Conservation (phyloP, 306 rosid species). For the Prunus campanulata region DNA sequence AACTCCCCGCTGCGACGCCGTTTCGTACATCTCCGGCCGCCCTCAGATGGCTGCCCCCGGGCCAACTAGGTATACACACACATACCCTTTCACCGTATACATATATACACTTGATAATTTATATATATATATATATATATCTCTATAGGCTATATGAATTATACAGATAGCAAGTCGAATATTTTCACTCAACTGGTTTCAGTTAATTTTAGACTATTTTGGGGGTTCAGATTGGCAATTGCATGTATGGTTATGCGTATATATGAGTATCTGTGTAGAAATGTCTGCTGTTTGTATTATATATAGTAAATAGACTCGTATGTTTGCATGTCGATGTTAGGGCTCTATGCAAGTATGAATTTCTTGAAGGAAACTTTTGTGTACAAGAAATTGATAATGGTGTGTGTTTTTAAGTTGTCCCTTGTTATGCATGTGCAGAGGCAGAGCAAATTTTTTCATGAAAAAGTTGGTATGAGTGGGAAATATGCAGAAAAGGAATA, state of each 20-base stretch:
- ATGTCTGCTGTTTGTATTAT: background rate
- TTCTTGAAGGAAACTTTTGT: background rate
- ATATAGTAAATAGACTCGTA: background rate
- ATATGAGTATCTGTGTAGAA: background rate
- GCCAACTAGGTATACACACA: slow-evolving; percentile 11
- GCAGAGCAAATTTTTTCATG: background rate
- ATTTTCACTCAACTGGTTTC: background rate
- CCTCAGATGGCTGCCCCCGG: slow-evolving; percentile 23
- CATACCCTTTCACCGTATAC: background rate
- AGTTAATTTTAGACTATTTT: background rate
- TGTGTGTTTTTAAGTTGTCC: background rate
- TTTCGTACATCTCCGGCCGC: slow-evolving; percentile 9
- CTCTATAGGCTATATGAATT: background rate
- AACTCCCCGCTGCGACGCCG: background rate
- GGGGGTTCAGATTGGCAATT: background rate
- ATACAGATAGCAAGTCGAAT: background rate
- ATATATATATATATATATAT: background rate
- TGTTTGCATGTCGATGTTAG: background rate
- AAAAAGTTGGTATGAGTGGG: background rate
- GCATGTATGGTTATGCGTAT: background rate
- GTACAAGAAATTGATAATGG: background rate
- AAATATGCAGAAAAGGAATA: background rate
- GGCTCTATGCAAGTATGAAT: background rate
- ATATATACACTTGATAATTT: background rate
- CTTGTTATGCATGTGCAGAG: background rate